Evolutionary conservation across 2,329 filamentous ascomycete genomes (phyloP).

Genomic region (Colletotrichum cordylinicola): DNA sequence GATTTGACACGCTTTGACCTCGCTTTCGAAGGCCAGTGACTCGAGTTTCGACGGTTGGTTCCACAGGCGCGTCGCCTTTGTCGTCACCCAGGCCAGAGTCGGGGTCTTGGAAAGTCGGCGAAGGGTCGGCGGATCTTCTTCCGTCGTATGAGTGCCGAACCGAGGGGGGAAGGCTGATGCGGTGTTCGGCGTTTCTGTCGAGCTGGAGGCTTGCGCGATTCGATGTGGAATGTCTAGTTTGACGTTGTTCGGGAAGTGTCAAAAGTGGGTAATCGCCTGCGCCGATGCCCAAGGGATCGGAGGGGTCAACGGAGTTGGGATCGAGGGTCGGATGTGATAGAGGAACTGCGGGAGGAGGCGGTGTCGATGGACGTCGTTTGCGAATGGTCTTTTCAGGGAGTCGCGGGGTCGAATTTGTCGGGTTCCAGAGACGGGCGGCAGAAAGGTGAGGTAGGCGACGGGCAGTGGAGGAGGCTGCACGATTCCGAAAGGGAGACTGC

Average conservation of each 20-base stretch:
- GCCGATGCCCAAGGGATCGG: constrained; percentile 42
- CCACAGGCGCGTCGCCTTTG: constrained; percentile 7
- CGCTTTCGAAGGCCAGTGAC: constrained; percentile 29
- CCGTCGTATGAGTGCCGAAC: constrained; percentile 61
- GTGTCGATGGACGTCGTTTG: constrained; percentile 57
- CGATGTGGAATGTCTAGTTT: constrained; percentile 47
- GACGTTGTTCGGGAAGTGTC: constrained; percentile 54
- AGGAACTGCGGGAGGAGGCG: constrained; percentile 57
- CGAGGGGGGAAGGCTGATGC: constrained; percentile 59
- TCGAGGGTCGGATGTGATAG: constrained; percentile 51
- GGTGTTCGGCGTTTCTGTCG: constrained; percentile 53
- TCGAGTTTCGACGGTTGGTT: constrained; percentile 12
- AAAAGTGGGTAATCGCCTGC: constrained; percentile 58
- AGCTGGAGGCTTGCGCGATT: constrained; percentile 57
- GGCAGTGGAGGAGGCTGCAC: constrained; percentile 33
- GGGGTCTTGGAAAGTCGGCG: constrained; percentile 26
- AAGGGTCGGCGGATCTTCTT: constrained; percentile 42
- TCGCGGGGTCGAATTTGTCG: constrained; percentile 64
- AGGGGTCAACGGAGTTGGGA: constrained; percentile 35
- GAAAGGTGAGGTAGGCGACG: constrained; percentile 45
- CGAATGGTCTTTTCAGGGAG: constrained; percentile 34
- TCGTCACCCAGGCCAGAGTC: constrained; percentile 20
- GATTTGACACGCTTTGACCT: constrained; percentile 34
- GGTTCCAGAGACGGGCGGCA: constrained; percentile 64
- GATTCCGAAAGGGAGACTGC: constrained; percentile 51